phyloP scores from a whole-genome alignment of 345 rosid genomes.

The Passiflora organensis region DNA sequence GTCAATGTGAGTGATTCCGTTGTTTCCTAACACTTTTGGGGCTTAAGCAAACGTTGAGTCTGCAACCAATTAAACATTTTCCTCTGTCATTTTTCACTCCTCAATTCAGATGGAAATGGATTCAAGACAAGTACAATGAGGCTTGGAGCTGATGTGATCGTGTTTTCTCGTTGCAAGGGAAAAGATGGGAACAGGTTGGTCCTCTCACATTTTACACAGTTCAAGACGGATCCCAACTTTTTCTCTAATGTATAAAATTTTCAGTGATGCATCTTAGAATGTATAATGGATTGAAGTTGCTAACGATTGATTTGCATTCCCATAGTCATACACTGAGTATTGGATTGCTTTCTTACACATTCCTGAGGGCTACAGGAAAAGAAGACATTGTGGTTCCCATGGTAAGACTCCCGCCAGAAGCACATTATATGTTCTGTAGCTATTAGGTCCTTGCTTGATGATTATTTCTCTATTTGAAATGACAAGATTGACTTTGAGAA shows the following conservation, averaged over 20 bases:
- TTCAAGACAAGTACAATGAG: slow-evolving; percentile 87
- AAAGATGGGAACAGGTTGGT: slow-evolving; percentile 39
- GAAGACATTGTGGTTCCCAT: slow-evolving; percentile 78
- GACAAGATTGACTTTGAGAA: slow-evolving; percentile 57
- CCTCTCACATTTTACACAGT: neutral
- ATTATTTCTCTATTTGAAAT: neutral
- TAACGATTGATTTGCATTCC: neutral
- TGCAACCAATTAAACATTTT: neutral
- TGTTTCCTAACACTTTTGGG: too few relatives aligned
- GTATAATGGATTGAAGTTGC: too few relatives aligned
- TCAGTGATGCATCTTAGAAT: too few relatives aligned
- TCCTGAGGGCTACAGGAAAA: slow-evolving; percentile 50
- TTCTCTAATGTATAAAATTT: too few relatives aligned
- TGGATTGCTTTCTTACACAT: slow-evolving; percentile 73
- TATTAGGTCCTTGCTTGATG: too few relatives aligned
- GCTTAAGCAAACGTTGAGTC: too few relatives aligned
- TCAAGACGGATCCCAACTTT: too few relatives aligned
- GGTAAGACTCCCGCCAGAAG: slow-evolving; percentile 28
- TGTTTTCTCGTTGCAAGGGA: slow-evolving; percentile 53
- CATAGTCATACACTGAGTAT: slow-evolving; percentile 51
- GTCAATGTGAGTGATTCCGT: slow-evolving; percentile 57
- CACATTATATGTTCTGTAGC: neutral
- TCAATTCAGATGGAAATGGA: slow-evolving; percentile 73
- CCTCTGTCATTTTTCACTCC: neutral
- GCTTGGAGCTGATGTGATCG: slow-evolving; percentile 84